phyloP scores from a whole-genome alignment of 2,329 filamentous ascomycete genomes.

The Epichloe elymi region DNA sequence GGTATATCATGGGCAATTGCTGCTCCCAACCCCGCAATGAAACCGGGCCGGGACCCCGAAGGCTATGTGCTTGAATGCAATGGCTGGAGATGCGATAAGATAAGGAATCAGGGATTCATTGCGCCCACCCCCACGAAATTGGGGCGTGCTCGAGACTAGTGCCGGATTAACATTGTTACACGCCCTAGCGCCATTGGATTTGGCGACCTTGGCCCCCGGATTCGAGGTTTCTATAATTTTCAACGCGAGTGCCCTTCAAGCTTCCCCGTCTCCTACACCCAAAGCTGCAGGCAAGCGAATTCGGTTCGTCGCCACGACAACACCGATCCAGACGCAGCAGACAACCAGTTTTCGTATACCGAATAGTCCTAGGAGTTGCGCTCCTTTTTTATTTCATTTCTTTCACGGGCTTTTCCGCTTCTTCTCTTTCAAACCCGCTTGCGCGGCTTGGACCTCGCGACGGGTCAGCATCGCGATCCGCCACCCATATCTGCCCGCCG shows the following conservation, averaged over 20 bases:
- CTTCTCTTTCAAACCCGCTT: background rate
- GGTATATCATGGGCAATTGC: no score
- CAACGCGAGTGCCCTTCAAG: slow-evolving; percentile 16
- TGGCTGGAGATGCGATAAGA: slow-evolving; percentile 8
- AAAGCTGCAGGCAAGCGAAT: slow-evolving; percentile 7
- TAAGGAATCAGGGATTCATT: background rate
- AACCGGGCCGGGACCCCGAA: no score
- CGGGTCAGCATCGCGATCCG: slow-evolving; percentile 12
- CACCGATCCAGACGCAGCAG: slow-evolving; percentile 2
- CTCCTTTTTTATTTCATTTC: background rate
- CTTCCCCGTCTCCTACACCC: slow-evolving; percentile 1
- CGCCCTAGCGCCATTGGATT: slow-evolving; percentile 28
- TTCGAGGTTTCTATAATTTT: slow-evolving; percentile 26
- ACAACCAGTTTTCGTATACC: background rate
- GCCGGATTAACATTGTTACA: slow-evolving; percentile 24
- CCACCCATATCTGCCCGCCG: slow-evolving; percentile 2
- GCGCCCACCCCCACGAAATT: slow-evolving; percentile 5
- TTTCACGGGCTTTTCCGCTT: background rate
- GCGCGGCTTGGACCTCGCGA: slow-evolving; percentile 6
- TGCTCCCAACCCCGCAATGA: no score
- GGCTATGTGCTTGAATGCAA: no score
- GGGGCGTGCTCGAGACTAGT: slow-evolving; percentile 5
- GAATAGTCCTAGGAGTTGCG: background rate
- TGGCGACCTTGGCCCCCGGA: slow-evolving; percentile 26
- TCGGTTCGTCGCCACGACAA: slow-evolving; percentile 1